Base-by-base conservation (phyloP, 148 eudicot species). In the Chenopodium suecicum region DNA sequence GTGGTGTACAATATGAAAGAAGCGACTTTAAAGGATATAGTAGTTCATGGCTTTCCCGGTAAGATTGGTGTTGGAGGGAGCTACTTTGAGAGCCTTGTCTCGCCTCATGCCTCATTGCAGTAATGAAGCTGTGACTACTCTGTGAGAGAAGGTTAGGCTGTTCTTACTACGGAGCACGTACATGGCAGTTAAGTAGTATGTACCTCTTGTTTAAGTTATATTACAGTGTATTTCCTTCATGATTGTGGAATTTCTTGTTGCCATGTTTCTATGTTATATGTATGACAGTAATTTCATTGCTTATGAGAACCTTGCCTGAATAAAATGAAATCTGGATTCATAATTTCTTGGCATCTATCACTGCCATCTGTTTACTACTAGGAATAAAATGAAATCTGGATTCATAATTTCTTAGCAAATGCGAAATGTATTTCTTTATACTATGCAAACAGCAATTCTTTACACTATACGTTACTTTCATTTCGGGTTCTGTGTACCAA, bases 21-120 rank as follows among this genome's bases (percentile, higher is more conserved):
- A 46, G 29, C 14, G 29, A 63, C 72, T 17, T 23, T 25, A 22
- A 63, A 80, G 63, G 83, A 73, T 73, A 14, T 80, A 9, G 46
- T 63, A 34, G 78, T 73, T 41, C 44, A 46, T 41, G 72, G 63
- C 4, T 16, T 63, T 41, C 4, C 62, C 0, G 46, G 5, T 78
- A 5, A 27, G 7, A 65, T 78, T 23, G 9, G 29, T 64, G 58
- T 44, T n/a, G 50, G 71, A n/a, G 31, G 7, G 71, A 47, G 10
- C 20, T 80, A 25, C 72, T 25, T 20, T 12, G 78, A 80, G 78
- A 73, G 62, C 46, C 83, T 80, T 27, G 31, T 80, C 10, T 79
- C 76, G 1, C 78, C 83, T 9, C 27, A 62, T 72, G 1, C 78
- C 83, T 9, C 27, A 62, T 72, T 22, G 32, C 25, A 22, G 0